Conservation (phyloP, 441 rosid species). For the Eutrema salsugineum region DNA sequence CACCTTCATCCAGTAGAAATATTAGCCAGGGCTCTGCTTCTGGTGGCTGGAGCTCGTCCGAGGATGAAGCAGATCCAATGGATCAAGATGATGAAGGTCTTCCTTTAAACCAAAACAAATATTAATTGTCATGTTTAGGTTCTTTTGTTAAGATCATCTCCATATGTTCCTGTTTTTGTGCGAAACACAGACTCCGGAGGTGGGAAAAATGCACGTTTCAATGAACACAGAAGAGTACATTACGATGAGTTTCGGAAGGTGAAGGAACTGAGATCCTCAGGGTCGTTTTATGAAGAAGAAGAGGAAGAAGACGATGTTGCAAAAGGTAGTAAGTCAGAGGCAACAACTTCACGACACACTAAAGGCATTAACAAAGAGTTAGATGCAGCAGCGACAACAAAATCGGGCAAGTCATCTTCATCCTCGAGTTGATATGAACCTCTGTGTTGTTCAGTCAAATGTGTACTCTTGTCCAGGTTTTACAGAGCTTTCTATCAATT, state of each 20-base stretch:
- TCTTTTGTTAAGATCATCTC: background rate
- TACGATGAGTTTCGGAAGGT: conserved; percentile 88
- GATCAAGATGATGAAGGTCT: conserved; percentile 71
- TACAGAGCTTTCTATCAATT: background rate
- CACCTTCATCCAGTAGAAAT: conserved; percentile 67
- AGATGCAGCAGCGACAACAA: conserved; percentile 28
- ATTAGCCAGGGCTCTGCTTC: conserved; percentile 33
- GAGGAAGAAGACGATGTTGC: conserved; percentile 44
- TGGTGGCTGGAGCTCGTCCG: conserved; percentile 83
- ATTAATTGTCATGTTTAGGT: background rate
- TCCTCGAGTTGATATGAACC: conserved; percentile 13
- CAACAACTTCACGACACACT: conserved; percentile 39
- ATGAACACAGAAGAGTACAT: conserved; percentile 80
- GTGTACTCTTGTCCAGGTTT: conserved; percentile 14
- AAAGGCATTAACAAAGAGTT: conserved; percentile 42
- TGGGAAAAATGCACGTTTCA: conserved; percentile 49
- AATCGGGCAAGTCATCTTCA: conserved; percentile 24
- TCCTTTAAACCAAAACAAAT: conserved; percentile 7
- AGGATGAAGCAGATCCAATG: conserved; percentile 77
- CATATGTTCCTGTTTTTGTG: background rate
- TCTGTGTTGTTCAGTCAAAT: background rate
- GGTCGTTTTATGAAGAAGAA: conserved; percentile 61
- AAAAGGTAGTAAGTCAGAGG: conserved; percentile 32
- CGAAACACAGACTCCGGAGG: conserved; percentile 41
- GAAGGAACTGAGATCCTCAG: conserved; percentile 68